These are phyloP conservation scores for Selenicereus undatus DNA, from an alignment of 148 eudicot species.

Conservation along the genomic window DNA sequence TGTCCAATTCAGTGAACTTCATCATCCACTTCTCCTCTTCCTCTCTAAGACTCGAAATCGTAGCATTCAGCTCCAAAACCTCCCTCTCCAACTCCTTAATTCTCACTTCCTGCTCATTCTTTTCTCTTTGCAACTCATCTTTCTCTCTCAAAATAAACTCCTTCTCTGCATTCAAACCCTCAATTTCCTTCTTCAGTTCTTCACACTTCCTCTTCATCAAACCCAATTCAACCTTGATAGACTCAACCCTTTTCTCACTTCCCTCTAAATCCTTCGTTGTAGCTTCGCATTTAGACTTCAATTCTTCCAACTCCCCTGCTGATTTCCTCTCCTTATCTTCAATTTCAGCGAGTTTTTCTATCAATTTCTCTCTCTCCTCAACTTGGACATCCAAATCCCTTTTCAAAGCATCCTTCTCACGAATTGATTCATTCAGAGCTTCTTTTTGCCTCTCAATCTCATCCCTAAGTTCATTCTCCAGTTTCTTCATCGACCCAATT, in stretches of 20 bases:
- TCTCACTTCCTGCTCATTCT: slow-evolving; percentile 13
- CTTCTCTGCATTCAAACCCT: slow-evolving; percentile 33
- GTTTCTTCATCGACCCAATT: slow-evolving; percentile 37
- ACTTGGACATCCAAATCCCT: slow-evolving; percentile 14
- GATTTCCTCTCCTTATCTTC: slow-evolving; percentile 30
- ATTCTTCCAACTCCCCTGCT: slow-evolving; percentile 24
- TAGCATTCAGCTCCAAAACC: slow-evolving; percentile 27
- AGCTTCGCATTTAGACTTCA: slow-evolving; percentile 22
- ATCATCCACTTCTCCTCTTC: slow-evolving; percentile 33
- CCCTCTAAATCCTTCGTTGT: slow-evolving; percentile 30
- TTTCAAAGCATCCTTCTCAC: slow-evolving; percentile 38
- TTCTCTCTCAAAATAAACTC: slow-evolving; percentile 25
- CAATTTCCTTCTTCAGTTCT: slow-evolving; percentile 32
- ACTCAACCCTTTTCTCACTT: slow-evolving; percentile 33
- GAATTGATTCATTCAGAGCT: slow-evolving; percentile 1
- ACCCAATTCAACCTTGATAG: slow-evolving; percentile 29
- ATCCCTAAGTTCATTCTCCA: slow-evolving; percentile 23
- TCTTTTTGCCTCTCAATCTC: slow-evolving; percentile 35
- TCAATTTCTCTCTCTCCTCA: slow-evolving; percentile 33
- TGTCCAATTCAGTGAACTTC: slow-evolving; percentile 44
- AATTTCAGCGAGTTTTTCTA: slow-evolving; percentile 24
- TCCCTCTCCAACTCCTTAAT: slow-evolving; percentile 38
- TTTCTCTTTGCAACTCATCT: slow-evolving; percentile 29
- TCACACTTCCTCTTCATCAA: slow-evolving; percentile 26
- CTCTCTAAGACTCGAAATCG: slow-evolving; percentile 27